These are phyloP conservation scores for Nakazawaea ishiwadae DNA, from an alignment of 805 yeast species.

Conservation along the genomic window DNA sequence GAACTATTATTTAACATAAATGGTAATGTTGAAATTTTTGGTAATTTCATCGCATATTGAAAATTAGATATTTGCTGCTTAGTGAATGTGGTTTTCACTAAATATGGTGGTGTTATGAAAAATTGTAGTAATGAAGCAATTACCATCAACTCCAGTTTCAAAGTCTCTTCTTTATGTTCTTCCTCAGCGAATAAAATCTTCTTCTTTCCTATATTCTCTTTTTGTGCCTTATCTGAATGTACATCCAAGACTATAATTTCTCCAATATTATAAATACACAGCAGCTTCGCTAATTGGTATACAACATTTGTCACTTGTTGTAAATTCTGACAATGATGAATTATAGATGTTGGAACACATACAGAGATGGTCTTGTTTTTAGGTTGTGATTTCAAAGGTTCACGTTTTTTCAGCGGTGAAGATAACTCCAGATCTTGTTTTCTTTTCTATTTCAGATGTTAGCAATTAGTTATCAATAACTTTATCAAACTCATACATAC, in stretches of 20 bases:
- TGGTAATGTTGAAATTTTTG: slow-evolving; percentile 70
- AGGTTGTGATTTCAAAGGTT: slow-evolving; percentile 1
- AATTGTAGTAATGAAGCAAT: slow-evolving; percentile 71
- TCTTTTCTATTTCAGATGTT: slow-evolving; percentile 1
- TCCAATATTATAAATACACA: slow-evolving; percentile 62
- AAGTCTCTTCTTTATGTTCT: no score
- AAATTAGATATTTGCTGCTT: slow-evolving; percentile 43
- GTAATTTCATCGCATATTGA: slow-evolving; percentile 62
- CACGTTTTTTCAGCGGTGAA: not conserved
- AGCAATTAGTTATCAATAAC: no score
- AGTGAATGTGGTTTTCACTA: slow-evolving; percentile 58
- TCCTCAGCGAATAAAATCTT: slow-evolving; percentile 12
- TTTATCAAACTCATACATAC: no score
- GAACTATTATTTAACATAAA: slow-evolving; percentile 51
- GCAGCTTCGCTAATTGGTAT: slow-evolving; percentile 76
- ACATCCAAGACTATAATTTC: slow-evolving; percentile 72
- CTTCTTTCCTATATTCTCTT: slow-evolving; percentile 16
- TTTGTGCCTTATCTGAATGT: slow-evolving; percentile 21
- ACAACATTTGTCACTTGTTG: slow-evolving; percentile 71
- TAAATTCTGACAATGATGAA: slow-evolving; percentile 50
- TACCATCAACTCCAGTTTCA: slow-evolving; percentile 45
- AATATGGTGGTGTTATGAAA: slow-evolving; percentile 81
- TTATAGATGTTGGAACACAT: slow-evolving; percentile 69
- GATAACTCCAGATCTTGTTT: not conserved
- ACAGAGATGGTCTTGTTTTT: slow-evolving; percentile 20